These are phyloP conservation scores for Penicillium egyptiacum DNA, from an alignment of 495 filamentous ascomycete species.

Conservation along the genomic window DNA sequence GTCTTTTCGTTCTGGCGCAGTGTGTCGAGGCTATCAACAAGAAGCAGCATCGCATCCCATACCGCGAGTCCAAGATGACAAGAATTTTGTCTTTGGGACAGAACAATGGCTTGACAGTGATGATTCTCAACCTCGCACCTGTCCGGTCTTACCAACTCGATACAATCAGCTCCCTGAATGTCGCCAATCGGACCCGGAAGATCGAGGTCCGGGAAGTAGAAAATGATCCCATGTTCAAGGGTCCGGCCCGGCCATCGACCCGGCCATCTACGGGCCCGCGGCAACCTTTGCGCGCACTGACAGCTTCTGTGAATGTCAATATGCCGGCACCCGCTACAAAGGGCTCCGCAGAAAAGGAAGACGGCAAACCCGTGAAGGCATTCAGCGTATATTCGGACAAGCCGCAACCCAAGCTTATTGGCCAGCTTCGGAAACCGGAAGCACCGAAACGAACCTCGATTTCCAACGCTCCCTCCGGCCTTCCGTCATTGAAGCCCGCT, in stretches of 20 bases:
- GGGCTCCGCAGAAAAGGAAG: conserved; percentile 51
- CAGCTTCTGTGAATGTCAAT: conserved; percentile 59
- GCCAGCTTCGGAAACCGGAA: conserved; percentile 44
- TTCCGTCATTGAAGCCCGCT: conserved; percentile 32
- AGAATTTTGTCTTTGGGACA: conserved; percentile 89
- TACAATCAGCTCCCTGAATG: conserved; percentile 89
- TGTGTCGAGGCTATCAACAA: conserved; percentile 93
- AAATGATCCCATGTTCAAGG: conserved; percentile 84
- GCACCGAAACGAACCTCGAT: conserved; percentile 40
- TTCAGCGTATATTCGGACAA: conserved; percentile 83
- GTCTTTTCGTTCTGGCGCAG: conserved; percentile 88
- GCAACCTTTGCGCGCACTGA: conserved; percentile 75
- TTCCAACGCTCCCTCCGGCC: conserved; percentile 31
- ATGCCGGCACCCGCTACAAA: conserved; percentile 48
- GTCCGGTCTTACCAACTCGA: conserved; percentile 87
- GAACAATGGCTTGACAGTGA: conserved; percentile 92
- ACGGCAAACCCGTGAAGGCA: conserved; percentile 71
- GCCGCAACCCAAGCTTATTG: conserved; percentile 44
- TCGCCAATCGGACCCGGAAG: conserved; percentile 93
- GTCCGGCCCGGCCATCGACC: conserved; percentile 54
- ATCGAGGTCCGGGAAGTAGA: conserved; percentile 95
- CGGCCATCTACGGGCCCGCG: conserved; percentile 53
- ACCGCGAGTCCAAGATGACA: conserved; percentile 96
- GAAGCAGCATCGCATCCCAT: conserved; percentile 80
- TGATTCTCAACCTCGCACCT: conserved; percentile 94